Base-by-base conservation (phyloP, 2,329 filamentous ascomycete genomes). In the Aspergillus clavatus region DNA sequence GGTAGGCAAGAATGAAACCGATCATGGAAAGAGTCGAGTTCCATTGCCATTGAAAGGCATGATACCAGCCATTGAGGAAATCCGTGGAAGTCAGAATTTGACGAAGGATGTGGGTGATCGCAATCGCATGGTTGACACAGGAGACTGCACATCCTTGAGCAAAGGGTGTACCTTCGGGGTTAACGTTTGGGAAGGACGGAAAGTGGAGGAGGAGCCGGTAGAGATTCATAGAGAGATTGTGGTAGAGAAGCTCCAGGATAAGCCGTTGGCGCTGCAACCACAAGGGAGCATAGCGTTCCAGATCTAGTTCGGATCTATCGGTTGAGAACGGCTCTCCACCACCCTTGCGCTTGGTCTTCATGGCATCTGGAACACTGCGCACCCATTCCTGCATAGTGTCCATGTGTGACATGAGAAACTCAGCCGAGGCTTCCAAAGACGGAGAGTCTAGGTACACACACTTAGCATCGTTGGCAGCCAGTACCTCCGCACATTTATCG, bases 11-110 rank as follows among this genome's bases (percentile, higher is more conserved):
- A 2, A 70, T 51, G 47, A 69, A 75, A 5, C 70, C 72, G 7
- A 73, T 45, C 2, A 73, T 56, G 2, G 67, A 63, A 14, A 74
- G 50, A 1, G 66, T 56, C 0, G 70, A 67, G 45, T 72, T 68
- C 68, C 70, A 73, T 48, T 73, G 70, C 60, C 67, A 73, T 19
- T 70, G 67, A 40, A 71, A 73, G 0, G 62, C 58, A 40, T 70
- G 65, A 46, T 68, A 60, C 61, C 61, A 70, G 6, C 69, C 68
- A n/a, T 46, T 45, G 0, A 72, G 49, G 16, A 70, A 56, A 11
- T 60, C 54, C 1, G 67, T 67, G 3, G 53, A 46, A 1, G 48
- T 53, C 16, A 60, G 52, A 1, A 65, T 53, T 35, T 72, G 67
- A 27, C 71, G 61, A 35, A 67, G 60, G 14, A 73, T 70, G 10